phyloP scores from a whole-genome alignment of 345 rosid species.

The Eucalyptus leucophloia region DNA sequence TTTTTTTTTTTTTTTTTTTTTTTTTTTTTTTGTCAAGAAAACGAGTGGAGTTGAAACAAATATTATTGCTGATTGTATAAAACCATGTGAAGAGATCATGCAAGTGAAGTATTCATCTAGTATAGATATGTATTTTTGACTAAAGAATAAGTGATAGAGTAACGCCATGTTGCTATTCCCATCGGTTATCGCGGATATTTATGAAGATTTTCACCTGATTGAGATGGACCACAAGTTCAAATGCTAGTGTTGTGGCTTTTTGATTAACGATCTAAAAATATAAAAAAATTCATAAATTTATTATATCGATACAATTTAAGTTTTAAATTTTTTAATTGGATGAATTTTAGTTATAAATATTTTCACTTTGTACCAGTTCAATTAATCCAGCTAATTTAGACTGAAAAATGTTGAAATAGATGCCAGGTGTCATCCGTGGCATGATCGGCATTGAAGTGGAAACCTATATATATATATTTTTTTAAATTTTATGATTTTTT shows the following conservation, averaged over 20 bases:
- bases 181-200: background rate
- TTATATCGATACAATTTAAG: too few species aligned
- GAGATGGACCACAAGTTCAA: background rate
- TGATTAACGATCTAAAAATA: background rate
- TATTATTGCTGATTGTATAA: background rate
- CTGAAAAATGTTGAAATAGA: too few species aligned
- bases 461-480: too few species aligned
- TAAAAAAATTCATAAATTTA: too few species aligned
- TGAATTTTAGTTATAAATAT: too few species aligned
- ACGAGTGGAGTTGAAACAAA: background rate
- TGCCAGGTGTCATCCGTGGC: fast-evolving
- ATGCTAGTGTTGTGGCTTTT: background rate
- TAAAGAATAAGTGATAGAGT: background rate
- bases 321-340: too few species aligned
- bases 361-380: background rate
- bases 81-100: too few species aligned
- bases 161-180: background rate
- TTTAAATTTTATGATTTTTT: too few species aligned
- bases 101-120: too few species aligned
- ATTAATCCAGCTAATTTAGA: fast-evolving
- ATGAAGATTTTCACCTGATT: background rate
- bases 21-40: too few species aligned
- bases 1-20: too few species aligned
- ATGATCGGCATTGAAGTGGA: fast-evolving
- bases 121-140: background rate